Percentiles rank a stretch among this genome's conserved stretches.
Evolutionary conservation across 2,329 filamentous ascomycete species (phyloP).

Genomic region (Botrytis byssoidea): DNA sequence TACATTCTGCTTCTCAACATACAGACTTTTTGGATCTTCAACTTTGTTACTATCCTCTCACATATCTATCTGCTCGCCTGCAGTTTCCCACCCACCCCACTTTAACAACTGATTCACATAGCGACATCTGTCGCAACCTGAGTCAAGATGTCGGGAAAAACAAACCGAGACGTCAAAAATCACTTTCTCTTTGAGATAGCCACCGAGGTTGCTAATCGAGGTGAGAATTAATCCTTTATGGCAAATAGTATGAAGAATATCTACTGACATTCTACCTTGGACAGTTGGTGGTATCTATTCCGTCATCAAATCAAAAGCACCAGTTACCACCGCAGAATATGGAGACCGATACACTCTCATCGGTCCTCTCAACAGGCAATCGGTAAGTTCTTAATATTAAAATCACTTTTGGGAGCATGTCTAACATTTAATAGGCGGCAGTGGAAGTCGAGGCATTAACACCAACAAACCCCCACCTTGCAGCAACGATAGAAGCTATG

Average conservation of each 20-base stretch:
- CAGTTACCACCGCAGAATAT: slow-evolving; percentile 97
- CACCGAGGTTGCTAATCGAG: slow-evolving; percentile 95
- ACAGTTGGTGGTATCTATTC: slow-evolving; percentile 97
- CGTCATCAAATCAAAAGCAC: slow-evolving; percentile 97
- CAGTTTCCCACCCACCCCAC: slow-evolving; percentile 1
- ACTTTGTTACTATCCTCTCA: background rate
- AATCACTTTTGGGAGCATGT: slow-evolving; percentile 19
- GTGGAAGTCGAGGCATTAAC: slow-evolving; percentile 95
- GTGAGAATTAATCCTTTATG: slow-evolving; percentile 48
- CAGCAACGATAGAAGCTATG: slow-evolving; percentile 87
- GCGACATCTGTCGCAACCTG: slow-evolving; percentile 10
- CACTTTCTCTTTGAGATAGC: slow-evolving; percentile 96
- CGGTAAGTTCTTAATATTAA: slow-evolving; percentile 56
- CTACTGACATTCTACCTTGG: background rate
- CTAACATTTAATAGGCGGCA: slow-evolving; percentile 63
- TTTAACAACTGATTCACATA: background rate
- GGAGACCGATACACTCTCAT: slow-evolving; percentile 94
- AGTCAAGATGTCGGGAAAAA: slow-evolving; percentile 27
- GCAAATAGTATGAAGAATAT: slow-evolving; percentile 18
- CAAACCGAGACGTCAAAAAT: slow-evolving; percentile 73
- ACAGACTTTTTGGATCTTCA: slow-evolving; percentile 8
- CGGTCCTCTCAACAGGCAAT: slow-evolving; percentile 87
- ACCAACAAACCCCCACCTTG: slow-evolving; percentile 75
- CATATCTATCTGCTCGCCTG: background rate
- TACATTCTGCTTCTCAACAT: background rate